phyloP scores from a whole-genome alignment of 768 basidiomycete species.

The Amanita brunnescens region DNA sequence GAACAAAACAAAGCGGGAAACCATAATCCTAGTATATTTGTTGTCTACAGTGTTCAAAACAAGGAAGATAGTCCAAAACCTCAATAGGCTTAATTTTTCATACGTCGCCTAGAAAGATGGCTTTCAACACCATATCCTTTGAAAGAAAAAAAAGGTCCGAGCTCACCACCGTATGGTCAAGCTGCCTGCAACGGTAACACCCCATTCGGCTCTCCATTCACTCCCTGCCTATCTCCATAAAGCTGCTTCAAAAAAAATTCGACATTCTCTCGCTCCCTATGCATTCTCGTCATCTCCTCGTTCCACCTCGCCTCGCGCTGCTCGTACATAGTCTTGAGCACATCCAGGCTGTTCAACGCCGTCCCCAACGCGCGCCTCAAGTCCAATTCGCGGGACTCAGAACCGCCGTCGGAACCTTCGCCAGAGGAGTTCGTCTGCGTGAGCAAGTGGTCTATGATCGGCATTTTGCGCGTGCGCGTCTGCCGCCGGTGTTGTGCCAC shows the following conservation, averaged over 20 bases:
- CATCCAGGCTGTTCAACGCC: slow-evolving; percentile 56
- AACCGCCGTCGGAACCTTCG: slow-evolving; percentile 48
- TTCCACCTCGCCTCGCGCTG: slow-evolving; percentile 60
- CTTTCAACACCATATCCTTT: too few species aligned
- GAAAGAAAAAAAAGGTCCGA: too few species aligned
- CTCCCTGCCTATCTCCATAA: slow-evolving; percentile 27
- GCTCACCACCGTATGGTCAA: background rate
- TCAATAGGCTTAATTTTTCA: too few species aligned
- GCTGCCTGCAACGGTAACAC: background rate
- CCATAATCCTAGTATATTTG: too few species aligned
- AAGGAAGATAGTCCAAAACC: too few species aligned
- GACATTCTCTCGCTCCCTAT: slow-evolving; percentile 59
- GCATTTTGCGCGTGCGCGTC: slow-evolving; percentile 33
- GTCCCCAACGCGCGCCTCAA: slow-evolving; percentile 61
- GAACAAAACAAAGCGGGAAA: too few species aligned
- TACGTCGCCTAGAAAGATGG: too few species aligned
- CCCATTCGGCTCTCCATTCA: background rate
- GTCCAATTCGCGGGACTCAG: slow-evolving; percentile 51
- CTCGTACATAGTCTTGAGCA: slow-evolving; percentile 57
- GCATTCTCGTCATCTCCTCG: slow-evolving; percentile 59
- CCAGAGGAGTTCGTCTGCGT: slow-evolving; percentile 32
- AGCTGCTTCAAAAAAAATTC: slow-evolving; percentile 60
- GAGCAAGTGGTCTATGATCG: slow-evolving; percentile 42
- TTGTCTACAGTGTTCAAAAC: too few species aligned
- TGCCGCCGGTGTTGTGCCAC: slow-evolving; percentile 48